Base-by-base conservation (phyloP, 1,284 basidiomycete genomes). In the Singerocomus rubriflavus region DNA sequence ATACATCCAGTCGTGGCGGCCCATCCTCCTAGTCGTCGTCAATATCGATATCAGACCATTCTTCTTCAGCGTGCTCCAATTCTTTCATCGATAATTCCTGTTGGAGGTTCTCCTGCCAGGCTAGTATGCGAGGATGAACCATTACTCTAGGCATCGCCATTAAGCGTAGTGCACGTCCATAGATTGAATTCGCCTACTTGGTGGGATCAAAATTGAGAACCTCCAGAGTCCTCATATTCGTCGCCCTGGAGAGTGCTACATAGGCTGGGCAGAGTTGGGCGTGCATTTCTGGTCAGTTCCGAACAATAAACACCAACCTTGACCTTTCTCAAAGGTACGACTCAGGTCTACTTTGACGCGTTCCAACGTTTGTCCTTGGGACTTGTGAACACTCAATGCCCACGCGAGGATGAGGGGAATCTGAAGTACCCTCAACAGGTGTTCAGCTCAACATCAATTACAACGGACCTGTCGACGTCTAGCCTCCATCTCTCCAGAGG, bases 171-270 rank as follows among this genome's bases (percentile, higher is more conserved):
- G 41, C 7, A 44, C 39, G 13, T 35, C n/a, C 27, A 10, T 30
- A 31, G 10, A 39, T 26, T 42, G 11, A 3, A 32, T 37, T 42
- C 10, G 55, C 78, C 58, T 59, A 90, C 92, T 89, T 93, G 36
- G 71, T 71, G 0, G 82, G 70, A 58, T 84, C 74, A 70, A 98
- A 98, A 51, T 88, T 84, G 7, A 87, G 69, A 9, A 98, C 88
- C 67, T 98, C 88, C 29, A 98, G 73, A 0, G 87, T 82, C 30
- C 88, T 83, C 61, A 97, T 76, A 13, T 78, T 85, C 0, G 92
- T 97, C 6, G 95, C 95, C 40, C 95, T 86, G 9, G 93, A 95
- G 14, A 98, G 78, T 0, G 95, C 95, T 37, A 97, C 94, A 66
- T 98, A 98, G 4, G 91, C 92, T 82, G 76, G 72, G 70, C 71